Evolutionary conservation across 2,329 filamentous ascomycete species (phyloP), one percentile per base, ranked within the genome.

Genomic region (Hypoxylon sp.): DNA sequence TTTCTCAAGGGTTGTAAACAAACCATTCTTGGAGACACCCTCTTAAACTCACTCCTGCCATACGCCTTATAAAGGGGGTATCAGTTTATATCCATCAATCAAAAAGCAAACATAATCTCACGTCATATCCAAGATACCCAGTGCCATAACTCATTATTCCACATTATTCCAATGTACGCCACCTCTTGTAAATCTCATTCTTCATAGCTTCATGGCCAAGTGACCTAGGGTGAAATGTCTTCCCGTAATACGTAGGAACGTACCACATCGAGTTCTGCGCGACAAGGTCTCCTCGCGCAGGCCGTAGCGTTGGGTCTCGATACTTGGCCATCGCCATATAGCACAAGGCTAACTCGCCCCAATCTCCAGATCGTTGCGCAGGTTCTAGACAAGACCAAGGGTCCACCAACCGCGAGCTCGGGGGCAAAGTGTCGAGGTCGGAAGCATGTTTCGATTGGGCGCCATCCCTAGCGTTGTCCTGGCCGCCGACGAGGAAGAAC

Each of bases 401-500:
- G 43, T 77, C 68, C 7, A 71, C 59, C 2, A 76, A 59, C 2
- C 64, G 61, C 2, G 73, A 75, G 12, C 36, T 35, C 0, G 63
- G 59, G 4, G 67, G 41, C 7, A 75, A 54, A 2, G 60, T 56
- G 15, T 50, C 45, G 7, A 41, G 11, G 7, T 55, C 47, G n/a
- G 46, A 31, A 4, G 11, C 9, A 19, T 29, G 51, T 15, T 42
- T 49, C 13, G 52, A 31, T 8, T 45, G 44, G 4, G 63, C 65
- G 17, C 43, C 56, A 44, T 64, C 66, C 31, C 55, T 49, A 5
- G 62, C 65, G 41, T 76, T 76, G 42, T 78, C 76, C 3, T 59
- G 51, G 2, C 74, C 76, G 3, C 75, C 75, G 2, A 78, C 74
- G 17, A 76, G 69, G 55, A 78, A 79, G 55, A 79, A 78, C 74